Percentiles rank a stretch among this genome's conserved stretches.
Conservation (phyloP, 2,329 filamentous ascomycete genomes). For the Aspergillus quadrilineatus region DNA sequence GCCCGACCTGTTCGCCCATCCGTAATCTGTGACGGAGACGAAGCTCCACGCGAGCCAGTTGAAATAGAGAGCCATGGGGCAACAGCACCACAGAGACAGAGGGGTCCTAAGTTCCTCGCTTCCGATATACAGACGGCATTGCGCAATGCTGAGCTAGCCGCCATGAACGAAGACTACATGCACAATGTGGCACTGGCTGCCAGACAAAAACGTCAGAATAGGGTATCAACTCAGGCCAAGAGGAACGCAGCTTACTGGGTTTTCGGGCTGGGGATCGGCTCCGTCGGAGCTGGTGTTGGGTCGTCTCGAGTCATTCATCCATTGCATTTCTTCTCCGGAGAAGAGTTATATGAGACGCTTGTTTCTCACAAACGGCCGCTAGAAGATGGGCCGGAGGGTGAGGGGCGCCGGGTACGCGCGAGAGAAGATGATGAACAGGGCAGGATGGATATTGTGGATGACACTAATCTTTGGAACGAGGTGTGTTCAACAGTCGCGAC, state of each 20-base stretch:
- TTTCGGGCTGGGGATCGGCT: conserved; percentile 56
- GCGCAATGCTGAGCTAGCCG: conserved; percentile 55
- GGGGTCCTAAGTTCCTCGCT: conserved; percentile 42
- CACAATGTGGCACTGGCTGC: conserved; percentile 57
- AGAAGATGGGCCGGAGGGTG: conserved; percentile 26
- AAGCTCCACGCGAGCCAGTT: neutral
- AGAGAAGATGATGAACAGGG: conserved; percentile 38
- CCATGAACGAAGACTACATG: conserved; percentile 61
- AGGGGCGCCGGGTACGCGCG: conserved; percentile 39
- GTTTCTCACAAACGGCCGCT: conserved; percentile 40
- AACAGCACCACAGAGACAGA: conserved; percentile 28
- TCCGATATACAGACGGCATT: conserved; percentile 54
- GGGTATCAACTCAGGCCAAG: conserved; percentile 51
- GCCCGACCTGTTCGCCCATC: neutral
- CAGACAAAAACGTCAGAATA: conserved; percentile 47
- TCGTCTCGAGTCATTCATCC: conserved; percentile 47
- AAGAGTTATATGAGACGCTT: conserved; percentile 52
- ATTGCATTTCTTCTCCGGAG: conserved; percentile 60
- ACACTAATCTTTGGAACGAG: conserved; percentile 39
- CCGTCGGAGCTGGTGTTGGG: conserved; percentile 51
- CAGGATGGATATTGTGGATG: conserved; percentile 29
- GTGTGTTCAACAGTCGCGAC: conserved; percentile 19
- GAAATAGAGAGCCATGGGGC: conserved; percentile 13
- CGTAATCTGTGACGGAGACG: neutral
- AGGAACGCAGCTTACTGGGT: conserved; percentile 64